Evolutionary conservation across 495 filamentous ascomycete genomes (phyloP).

Genomic region (Thozetella sp.): DNA sequence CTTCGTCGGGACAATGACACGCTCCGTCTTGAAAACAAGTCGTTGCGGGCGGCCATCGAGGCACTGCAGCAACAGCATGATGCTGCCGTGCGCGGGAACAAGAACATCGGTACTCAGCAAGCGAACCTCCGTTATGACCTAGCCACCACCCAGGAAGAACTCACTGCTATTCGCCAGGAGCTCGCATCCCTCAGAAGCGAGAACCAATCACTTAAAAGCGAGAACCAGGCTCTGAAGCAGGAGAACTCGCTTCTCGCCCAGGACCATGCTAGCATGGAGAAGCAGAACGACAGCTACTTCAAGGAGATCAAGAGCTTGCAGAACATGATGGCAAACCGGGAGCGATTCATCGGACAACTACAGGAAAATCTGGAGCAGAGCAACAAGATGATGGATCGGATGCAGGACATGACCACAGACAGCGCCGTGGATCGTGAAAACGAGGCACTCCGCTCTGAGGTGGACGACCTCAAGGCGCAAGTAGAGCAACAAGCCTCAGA

Average conservation of each 20-base stretch:
- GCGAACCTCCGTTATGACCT: slow-evolving; percentile 37
- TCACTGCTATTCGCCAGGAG: slow-evolving; percentile 31
- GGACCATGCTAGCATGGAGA: slow-evolving; percentile 43
- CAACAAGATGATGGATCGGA: slow-evolving; percentile 32
- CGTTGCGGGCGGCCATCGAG: slow-evolving; percentile 32
- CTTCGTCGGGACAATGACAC: slow-evolving; percentile 30
- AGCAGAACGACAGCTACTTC: slow-evolving; percentile 46
- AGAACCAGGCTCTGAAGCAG: slow-evolving; percentile 25
- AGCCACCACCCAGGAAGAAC: slow-evolving; percentile 30
- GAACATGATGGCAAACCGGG: slow-evolving; percentile 35
- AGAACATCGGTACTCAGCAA: slow-evolving; percentile 27
- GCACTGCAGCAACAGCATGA: slow-evolving; percentile 26
- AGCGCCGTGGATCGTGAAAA: slow-evolving; percentile 24
- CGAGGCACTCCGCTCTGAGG: slow-evolving; percentile 25
- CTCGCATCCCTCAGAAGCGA: slow-evolving; percentile 31
- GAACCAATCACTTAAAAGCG: slow-evolving; percentile 24
- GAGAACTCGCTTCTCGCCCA: slow-evolving; percentile 38
- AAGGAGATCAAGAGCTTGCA: slow-evolving; percentile 46
- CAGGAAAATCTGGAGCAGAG: slow-evolving; percentile 31
- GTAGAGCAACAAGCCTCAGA: slow-evolving; percentile 13
- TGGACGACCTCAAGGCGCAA: slow-evolving; percentile 15
- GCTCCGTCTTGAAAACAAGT: slow-evolving; percentile 31
- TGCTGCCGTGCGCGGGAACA: slow-evolving; percentile 21
- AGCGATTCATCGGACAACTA: slow-evolving; percentile 33
- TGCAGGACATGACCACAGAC: slow-evolving; percentile 28